phyloP scores from a whole-genome alignment of 805 yeast genomes.

The Babjeviella inositovora region DNA sequence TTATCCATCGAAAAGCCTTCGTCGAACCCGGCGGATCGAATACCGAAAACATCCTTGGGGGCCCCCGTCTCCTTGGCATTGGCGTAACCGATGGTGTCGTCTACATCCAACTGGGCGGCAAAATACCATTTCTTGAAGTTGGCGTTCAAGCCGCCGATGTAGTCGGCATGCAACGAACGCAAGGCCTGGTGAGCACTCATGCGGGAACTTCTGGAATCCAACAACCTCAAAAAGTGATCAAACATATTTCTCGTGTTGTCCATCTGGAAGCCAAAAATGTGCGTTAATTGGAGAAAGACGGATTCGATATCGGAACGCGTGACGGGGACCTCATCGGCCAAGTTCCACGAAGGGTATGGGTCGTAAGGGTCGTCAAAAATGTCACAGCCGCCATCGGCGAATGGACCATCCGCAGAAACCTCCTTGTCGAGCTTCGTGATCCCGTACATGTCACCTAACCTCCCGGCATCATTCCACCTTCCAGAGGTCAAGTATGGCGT shows the following conservation, averaged over 20 bases:
- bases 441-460: constrained; percentile 13
- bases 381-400: constrained; percentile 24
- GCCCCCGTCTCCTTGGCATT: constrained; percentile 10
- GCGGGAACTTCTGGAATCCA: constrained; percentile 58
- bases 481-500: constrained; percentile 24
- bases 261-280: constrained; percentile 50
- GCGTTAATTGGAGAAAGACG: constrained; percentile 32
- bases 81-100: constrained; percentile 24
- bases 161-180: constrained; percentile 51
- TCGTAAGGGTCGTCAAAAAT: constrained; percentile 25
- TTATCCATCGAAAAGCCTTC: constrained; percentile 14
- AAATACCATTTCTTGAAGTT: constrained; percentile 68
- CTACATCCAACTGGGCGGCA: constrained; percentile 53
- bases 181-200: constrained; percentile 41
- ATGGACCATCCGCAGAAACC: constrained; percentile 12
- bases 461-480: constrained; percentile 23
- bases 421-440: constrained; percentile 9
- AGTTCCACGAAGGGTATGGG: constrained; percentile 39
- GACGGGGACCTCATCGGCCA: constrained; percentile 25
- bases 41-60: constrained; percentile 4
- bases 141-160: constrained; percentile 55
- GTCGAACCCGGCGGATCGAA: constrained; percentile 3
- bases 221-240: constrained; percentile 37
- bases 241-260: constrained; percentile 54
- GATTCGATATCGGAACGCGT: constrained; percentile 35